Evolutionary conservation across 768 basidiomycete species (phyloP).

Genomic region (Melanogaster broomeanus): DNA sequence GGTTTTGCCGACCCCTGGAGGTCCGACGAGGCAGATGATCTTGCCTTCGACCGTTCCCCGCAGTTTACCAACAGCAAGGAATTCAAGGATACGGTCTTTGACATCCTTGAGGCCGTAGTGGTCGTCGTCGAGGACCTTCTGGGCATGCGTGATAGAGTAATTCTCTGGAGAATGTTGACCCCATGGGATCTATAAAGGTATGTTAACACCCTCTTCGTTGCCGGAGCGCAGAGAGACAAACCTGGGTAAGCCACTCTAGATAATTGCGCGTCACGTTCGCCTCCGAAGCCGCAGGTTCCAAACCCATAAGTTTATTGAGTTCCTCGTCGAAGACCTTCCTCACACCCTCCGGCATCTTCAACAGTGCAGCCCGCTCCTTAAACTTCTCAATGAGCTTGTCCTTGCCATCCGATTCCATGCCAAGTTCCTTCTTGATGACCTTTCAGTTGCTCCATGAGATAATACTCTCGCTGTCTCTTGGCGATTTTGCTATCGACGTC

Average conservation of each 20-base stretch:
- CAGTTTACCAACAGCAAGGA: slow-evolving; percentile 93
- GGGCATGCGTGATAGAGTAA: slow-evolving; percentile 82
- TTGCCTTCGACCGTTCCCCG: slow-evolving; percentile 96
- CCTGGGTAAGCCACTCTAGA: slow-evolving; percentile 89
- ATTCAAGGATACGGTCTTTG: slow-evolving; percentile 93
- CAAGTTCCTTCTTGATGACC: slow-evolving; percentile 95
- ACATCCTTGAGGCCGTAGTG: slow-evolving; percentile 93
- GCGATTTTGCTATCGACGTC: slow-evolving; percentile 96
- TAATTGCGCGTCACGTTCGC: slow-evolving; percentile 95
- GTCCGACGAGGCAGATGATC: slow-evolving; percentile 95
- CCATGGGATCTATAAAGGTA: slow-evolving; percentile 80
- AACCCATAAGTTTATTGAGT: slow-evolving; percentile 81
- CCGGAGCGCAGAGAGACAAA: slow-evolving; percentile 23
- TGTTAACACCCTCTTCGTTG: not conserved
- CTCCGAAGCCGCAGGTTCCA: slow-evolving; percentile 90
- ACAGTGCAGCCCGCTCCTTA: slow-evolving; percentile 73
- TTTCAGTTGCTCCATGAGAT: slow-evolving; percentile 95
- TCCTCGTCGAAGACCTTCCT: slow-evolving; percentile 97
- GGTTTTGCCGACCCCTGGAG: slow-evolving; percentile 98
- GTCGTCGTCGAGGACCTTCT: slow-evolving; percentile 86
- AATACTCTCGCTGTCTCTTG: slow-evolving; percentile 92
- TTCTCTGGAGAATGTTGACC: slow-evolving; percentile 93
- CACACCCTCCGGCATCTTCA: slow-evolving; percentile 90
- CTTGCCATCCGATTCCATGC: slow-evolving; percentile 94
- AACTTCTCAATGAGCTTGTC: slow-evolving; percentile 94